Evolutionary conservation across 2,329 filamentous ascomycete species (phyloP).

Genomic region (Calonectria henricotiae): DNA sequence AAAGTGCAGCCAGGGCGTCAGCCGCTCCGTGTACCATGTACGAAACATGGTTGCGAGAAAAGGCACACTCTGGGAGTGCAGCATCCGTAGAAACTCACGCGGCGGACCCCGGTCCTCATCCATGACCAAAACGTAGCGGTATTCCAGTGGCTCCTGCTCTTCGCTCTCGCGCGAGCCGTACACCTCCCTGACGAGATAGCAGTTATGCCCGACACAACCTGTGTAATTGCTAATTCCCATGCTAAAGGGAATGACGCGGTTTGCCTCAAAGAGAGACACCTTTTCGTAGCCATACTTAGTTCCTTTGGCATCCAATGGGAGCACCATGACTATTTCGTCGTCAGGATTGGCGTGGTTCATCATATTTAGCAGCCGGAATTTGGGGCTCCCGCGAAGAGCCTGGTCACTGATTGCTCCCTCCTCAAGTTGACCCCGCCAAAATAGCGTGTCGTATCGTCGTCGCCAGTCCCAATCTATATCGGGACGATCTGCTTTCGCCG

Average conservation of each 20-base stretch:
- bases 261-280: constrained; percentile 69
- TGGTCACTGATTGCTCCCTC: constrained; percentile 68
- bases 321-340: constrained; percentile 70
- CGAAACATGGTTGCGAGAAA: constrained; percentile 82
- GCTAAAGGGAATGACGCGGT: constrained; percentile 69
- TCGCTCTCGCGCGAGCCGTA: constrained; percentile 62
- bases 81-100: constrained; percentile 71
- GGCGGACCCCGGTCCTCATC: constrained; percentile 81
- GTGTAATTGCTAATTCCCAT: constrained; percentile 74
- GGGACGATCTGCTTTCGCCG: constrained; percentile 62
- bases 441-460: constrained; percentile 76
- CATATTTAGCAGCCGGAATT: constrained; percentile 81
- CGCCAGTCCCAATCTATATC: constrained; percentile 67
- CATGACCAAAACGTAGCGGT: constrained; percentile 81
- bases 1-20: constrained; percentile 86
- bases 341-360: constrained; percentile 71
- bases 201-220: constrained; percentile 67
- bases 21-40: constrained; percentile 84
- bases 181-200: constrained; percentile 51
- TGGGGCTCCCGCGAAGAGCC: constrained; percentile 77
- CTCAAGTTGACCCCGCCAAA: constrained; percentile 82
- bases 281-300: constrained; percentile 70
- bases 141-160: constrained; percentile 69
- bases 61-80: constrained; percentile 78
- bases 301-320: constrained; percentile 62